These are phyloP conservation scores for Candida berthetii DNA, from an alignment of 805 yeast species.

Conservation along the genomic window DNA sequence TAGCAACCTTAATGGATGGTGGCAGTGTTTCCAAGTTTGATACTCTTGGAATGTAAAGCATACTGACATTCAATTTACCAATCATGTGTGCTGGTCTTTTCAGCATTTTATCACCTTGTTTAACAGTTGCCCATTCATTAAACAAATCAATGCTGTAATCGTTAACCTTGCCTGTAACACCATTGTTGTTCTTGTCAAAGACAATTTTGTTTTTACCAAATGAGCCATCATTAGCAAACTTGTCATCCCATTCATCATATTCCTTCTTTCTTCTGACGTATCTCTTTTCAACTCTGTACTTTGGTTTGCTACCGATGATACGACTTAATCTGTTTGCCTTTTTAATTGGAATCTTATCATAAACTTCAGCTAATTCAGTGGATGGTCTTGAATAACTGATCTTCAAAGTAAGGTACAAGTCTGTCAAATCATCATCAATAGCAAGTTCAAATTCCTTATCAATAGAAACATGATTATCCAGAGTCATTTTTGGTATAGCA, in stretches of 20 bases:
- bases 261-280: slow-evolving; percentile 43
- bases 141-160: slow-evolving; percentile 54
- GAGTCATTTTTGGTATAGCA: slow-evolving; percentile 45
- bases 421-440: slow-evolving; percentile 47
- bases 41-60: slow-evolving; percentile 64
- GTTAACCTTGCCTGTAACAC: slow-evolving; percentile 45
- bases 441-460: slow-evolving; percentile 77
- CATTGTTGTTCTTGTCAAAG: slow-evolving; percentile 50
- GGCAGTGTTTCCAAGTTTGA: slow-evolving; percentile 61
- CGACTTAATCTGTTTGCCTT: slow-evolving; percentile 39
- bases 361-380: slow-evolving; percentile 51
- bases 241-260: slow-evolving; percentile 52
- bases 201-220: slow-evolving; percentile 74
- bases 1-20: slow-evolving; percentile 54
- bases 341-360: slow-evolving; percentile 46
- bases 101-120: slow-evolving; percentile 22
- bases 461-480: slow-evolving; percentile 30
- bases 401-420: slow-evolving; percentile 69
- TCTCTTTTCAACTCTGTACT: slow-evolving; percentile 31
- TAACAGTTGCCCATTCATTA: slow-evolving; percentile 71
- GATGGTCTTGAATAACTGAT: slow-evolving; percentile 43
- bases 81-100: slow-evolving; percentile 48
- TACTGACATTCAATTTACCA: slow-evolving; percentile 61
- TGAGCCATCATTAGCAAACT: slow-evolving; percentile 82
- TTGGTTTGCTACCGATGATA: slow-evolving; percentile 33